These are phyloP conservation scores for Fusarium hainanense DNA, from an alignment of 2,329 filamentous ascomycete genomes.

Conservation along the genomic window DNA sequence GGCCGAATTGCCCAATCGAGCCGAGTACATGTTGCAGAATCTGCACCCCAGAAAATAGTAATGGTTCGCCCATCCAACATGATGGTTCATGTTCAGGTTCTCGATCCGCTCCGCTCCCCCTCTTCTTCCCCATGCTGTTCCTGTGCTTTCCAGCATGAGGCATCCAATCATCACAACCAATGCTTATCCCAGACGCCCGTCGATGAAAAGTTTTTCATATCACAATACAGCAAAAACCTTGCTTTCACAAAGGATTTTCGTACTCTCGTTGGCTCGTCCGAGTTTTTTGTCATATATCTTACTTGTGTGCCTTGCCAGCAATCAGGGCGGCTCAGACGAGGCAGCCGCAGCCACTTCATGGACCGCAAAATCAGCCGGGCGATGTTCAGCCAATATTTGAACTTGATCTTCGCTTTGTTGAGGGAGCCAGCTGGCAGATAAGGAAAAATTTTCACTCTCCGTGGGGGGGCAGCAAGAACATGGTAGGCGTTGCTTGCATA, in stretches of 20 bases:
- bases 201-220: conserved; percentile 30
- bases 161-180: conserved; percentile 24
- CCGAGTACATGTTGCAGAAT: conserved; percentile 13
- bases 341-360: conserved; percentile 26
- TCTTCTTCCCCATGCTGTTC: conserved; percentile 24
- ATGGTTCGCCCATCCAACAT: conserved; percentile 27
- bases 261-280: conserved; percentile 8
- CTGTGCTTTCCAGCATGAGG: conserved; percentile 24
- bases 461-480: neutral
- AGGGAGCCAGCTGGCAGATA: conserved; percentile 37
- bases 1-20: neutral
- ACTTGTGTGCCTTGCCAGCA: conserved; percentile 29
- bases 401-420: conserved; percentile 17
- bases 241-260: neutral
- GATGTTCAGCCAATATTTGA: neutral
- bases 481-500: conserved; percentile 1
- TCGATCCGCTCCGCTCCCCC: conserved; percentile 30
- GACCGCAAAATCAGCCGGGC: conserved; percentile 8
- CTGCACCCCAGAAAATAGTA: conserved; percentile 4
- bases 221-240: conserved; percentile 14
- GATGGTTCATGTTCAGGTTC: conserved; percentile 6
- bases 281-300: conserved; percentile 5
- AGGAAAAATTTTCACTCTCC: conserved; percentile 30
- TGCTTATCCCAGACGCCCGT: conserved; percentile 39
- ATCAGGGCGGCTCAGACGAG: conserved; percentile 25